Base-by-base conservation (phyloP, 495 filamentous ascomycete species). In the Endocarpon pusillum region DNA sequence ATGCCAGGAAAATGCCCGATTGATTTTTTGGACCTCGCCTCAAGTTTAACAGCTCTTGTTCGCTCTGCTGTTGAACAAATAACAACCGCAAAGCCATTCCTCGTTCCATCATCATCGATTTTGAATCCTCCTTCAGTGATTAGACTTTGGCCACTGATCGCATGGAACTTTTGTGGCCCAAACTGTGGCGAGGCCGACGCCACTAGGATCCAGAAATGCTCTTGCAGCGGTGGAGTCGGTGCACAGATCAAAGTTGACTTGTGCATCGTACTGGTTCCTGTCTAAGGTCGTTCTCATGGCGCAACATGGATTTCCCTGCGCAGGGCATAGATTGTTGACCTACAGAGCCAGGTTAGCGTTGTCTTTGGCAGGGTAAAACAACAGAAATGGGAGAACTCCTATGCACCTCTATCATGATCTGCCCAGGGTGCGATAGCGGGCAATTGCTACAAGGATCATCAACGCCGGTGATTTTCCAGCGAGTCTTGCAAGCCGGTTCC, bases 181-280 rank as follows among this genome's bases (percentile, higher is more conserved):
- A n/a, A n/a, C n/a, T n/a, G n/a, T n/a, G n/a, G 5, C 28, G 4
- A 31, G 12, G 4, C 28, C 28, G 5, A 14, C 19, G 12, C 28
- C 28, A 31, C 19, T 17, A 31, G 14, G 14, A n/a, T 17, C 28
- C 21, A 59, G 57, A n/a, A 59, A 36, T 4, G 54, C 52, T 12
- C 28, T 37, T 14, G 42, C 41, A 3, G 54, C 54, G 1, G 47
- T 48, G 16, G 41, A 40, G 30, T 57, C 55, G 8, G 34, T 51
- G 41, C 55, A 59, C 19, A 58, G 47, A 33, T 59, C 50, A 41
- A 59, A 56, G 41, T 59, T 46, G 4, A 57, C 37, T 16, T 54
- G 42, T 11, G 48, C 52, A 33, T 54, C 55, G 28, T 54, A 46
- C 30, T 45, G 46, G 26, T 58, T 59, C 9, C 41, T 43, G 4